Conservation (phyloP, 1,284 basidiomycete species). For the Quambalaria eucalypti region DNA sequence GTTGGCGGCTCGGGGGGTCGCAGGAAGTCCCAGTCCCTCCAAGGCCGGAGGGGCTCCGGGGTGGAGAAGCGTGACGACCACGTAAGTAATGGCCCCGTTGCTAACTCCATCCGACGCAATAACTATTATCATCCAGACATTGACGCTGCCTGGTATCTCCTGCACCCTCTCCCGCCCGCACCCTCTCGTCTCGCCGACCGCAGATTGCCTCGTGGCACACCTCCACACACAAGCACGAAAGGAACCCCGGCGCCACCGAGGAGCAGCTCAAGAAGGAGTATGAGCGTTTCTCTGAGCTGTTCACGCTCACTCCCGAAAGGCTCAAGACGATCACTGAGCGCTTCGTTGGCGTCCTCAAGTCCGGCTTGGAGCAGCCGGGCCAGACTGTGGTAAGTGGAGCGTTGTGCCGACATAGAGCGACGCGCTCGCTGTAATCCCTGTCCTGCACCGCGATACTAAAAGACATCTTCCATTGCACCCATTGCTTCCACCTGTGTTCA, state of each 20-base stretch:
- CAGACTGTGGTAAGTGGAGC: too few relatives aligned
- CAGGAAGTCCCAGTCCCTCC: neutral
- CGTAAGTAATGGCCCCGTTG: conserved; percentile 33
- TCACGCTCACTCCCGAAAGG: conserved; percentile 36
- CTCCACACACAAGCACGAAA: conserved; percentile 28
- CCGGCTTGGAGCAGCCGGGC: conserved; percentile 69
- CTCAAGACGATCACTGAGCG: conserved; percentile 68
- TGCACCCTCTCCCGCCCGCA: neutral
- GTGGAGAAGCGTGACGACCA: conserved; percentile 32
- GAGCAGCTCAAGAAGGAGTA: conserved; percentile 29
- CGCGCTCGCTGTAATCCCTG: neutral
- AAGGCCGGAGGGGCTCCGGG: conserved; percentile 28
- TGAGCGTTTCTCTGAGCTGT: conserved; percentile 31
- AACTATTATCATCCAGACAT: neutral
- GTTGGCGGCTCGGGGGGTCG: conserved; percentile 3
- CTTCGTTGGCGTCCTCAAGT: conserved; percentile 82
- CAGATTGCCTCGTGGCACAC: conserved; percentile 42
- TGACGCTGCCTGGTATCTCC: neutral
- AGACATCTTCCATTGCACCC: neutral
- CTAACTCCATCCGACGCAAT: neutral
- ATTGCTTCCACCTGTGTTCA: too few relatives aligned
- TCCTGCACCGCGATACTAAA: neutral
- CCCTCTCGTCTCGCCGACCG: neutral
- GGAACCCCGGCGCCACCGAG: conserved; percentile 22
- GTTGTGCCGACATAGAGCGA: too few relatives aligned